Evolutionary conservation across 495 filamentous ascomycete genomes (phyloP), one percentile per base, ranked within the genome.

Genomic region (Parathielavia hyrcaniae): DNA sequence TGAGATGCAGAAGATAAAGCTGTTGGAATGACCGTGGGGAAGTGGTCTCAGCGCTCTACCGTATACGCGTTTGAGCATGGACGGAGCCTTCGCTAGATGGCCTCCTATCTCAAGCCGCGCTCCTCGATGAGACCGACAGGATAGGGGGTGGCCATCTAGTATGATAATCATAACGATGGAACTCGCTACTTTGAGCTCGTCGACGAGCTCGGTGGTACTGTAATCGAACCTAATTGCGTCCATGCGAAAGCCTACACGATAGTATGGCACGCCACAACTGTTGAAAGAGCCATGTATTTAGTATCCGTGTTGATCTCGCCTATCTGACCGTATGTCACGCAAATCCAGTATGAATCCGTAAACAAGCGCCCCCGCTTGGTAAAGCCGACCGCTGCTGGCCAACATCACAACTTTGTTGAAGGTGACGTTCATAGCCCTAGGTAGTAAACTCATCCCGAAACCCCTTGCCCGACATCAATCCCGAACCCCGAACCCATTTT

Each of bases 361-460:
- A 55, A 62, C 60, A 55, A 55, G 60, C 60, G 54, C 60, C 47
- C 26, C 60, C 58, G 62, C 58, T 58, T 58, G 45, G 55, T 61
- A 58, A 64, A 61, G 62, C 50, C 54, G 58, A 61, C 55, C 51
- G 35, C 56, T 50, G 47, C 46, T 35, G 53, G 55, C 55, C 59
- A 55, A 58, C 51, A 23, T 44, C 39, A 55, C 60, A 62, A 56
- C 63, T 66, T 30, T 65, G 63, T 65, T 66, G 63, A 66, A 66
- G 63, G 61, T 51, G 63, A 38, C 19, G 40, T 44, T 57, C 57
- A 13, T 36, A 58, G 60, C 53, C 50, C 48, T 35, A n/a, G n/a
- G n/a, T n/a, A 22, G 36, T 23, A 11, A 34, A 49, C 30, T 23
- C 39, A 52, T 55, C 26, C 32, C 35, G 16, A 54, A 46, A n/a